phyloP scores from a whole-genome alignment of 345 rosid species.

The Syzygium aqueum region DNA sequence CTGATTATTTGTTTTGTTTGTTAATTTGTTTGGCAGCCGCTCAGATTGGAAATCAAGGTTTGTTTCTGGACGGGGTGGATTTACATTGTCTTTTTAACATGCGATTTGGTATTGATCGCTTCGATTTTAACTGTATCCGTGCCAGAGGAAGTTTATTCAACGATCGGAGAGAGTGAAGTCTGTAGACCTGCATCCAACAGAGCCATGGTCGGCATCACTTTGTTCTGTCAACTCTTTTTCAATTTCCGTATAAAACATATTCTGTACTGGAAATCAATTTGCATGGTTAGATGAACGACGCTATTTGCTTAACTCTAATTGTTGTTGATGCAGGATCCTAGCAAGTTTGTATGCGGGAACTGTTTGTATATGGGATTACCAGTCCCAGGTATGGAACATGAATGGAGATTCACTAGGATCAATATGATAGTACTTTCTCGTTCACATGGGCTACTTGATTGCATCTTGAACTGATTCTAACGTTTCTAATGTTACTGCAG shows the following conservation, averaged over 20 bases:
- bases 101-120: conserved; percentile 1
- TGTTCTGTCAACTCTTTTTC: not conserved
- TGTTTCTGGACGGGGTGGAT: not conserved
- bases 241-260: not conserved
- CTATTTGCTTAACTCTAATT: not conserved
- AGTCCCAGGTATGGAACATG: conserved; percentile 66
- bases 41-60: conserved; percentile 47
- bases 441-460: not conserved
- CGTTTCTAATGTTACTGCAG: conserved; percentile 24
- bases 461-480: not conserved
- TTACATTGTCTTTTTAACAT: not conserved
- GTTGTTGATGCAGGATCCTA: conserved; percentile 28
- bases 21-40: conserved; percentile 23
- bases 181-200: conserved; percentile 44
- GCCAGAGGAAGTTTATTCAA: conserved; percentile 46
- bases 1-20: not conserved
- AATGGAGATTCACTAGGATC: not conserved
- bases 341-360: conserved; percentile 47
- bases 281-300: not conserved
- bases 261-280: not conserved
- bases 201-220: conserved; percentile 32
- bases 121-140: not conserved
- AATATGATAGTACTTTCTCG: not conserved
- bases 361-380: conserved; percentile 47
- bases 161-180: conserved; percentile 51